Evolutionary conservation across 202 grass and related monocot genomes (phyloP), one percentile per base, ranked within the genome.

Genomic region (Digitaria exilis): DNA sequence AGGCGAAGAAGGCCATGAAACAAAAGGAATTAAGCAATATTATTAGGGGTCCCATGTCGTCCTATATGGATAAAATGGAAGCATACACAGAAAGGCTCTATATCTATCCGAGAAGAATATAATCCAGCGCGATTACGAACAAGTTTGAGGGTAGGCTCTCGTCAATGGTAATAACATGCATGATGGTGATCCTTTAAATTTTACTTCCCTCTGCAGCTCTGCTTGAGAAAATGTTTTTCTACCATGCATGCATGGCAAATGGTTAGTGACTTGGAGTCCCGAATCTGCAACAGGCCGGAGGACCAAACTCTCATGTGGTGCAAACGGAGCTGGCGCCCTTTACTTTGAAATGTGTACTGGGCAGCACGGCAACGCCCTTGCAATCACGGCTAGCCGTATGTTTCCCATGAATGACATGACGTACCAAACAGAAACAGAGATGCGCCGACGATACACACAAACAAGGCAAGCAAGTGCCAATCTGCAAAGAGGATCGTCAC

Each of bases 331-430:
- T 41, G 31, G 30, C 32, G 63, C 31, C 31, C 6, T 78, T 54
- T 79, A 50, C 21, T 26, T 80, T 55, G 14, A 41, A 34, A 51
- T 8, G 22, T 18, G 45, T 25, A 66, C 62, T 6, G 2, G 37
- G 28, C 13, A 46, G 56, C 29, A 79, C 59, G 58, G 60, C 25
- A 55, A 44, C 31, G 7, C 39, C 37, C 78, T 43, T 69, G 49
- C 34, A 30, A 69, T 56, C 78, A 80, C 64, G 64, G 78, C n/a
- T 29, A 14, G 37, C 54, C 75, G 75, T 78, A 62, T 78, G 75
- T 15, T 41, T 63, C 35, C 14, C 44, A 4, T 5, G 3, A 12
- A 39, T 15, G 29, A 13, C 25, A 21, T 46, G 28, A 56, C 64
- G 49, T 34, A 29, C 32, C 62, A 54, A 52, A 52, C 21, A 25